These are phyloP conservation scores for Colletotrichum phormii DNA, from an alignment of 2,329 filamentous ascomycete genomes.

Conservation along the genomic window DNA sequence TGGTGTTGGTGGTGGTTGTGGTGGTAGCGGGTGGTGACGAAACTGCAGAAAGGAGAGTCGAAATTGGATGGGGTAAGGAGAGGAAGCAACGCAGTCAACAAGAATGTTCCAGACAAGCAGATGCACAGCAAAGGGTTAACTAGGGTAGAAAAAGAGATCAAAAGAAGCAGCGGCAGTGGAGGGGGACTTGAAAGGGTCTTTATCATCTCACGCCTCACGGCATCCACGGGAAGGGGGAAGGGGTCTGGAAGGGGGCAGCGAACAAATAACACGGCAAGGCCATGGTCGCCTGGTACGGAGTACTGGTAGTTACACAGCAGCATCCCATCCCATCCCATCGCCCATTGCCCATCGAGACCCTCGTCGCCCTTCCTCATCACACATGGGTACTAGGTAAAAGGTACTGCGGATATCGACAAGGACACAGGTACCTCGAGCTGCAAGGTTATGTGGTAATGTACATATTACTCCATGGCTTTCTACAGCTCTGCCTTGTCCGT, in stretches of 20 bases:
- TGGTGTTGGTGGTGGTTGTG: background rate
- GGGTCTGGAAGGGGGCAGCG: background rate
- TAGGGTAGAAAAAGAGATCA: background rate
- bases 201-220: constrained; percentile 28
- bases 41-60: background rate
- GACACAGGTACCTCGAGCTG: constrained; percentile 3
- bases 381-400: background rate
- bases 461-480: constrained; percentile 8
- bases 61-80: background rate
- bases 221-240: constrained; percentile 15
- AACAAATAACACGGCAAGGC: constrained; percentile 5
- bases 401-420: background rate
- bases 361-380: background rate
- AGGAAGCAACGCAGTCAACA: background rate
- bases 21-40: background rate
- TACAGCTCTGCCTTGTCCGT: background rate
- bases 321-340: constrained; percentile 10
- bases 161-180: constrained; percentile 1
- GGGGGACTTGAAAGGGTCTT: constrained; percentile 34
- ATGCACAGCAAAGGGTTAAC: constrained; percentile 13
- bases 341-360: constrained; percentile 1
- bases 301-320: constrained; percentile 21
- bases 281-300: background rate
- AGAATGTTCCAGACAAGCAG: constrained; percentile 24
- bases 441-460: constrained; percentile 12